Base-by-base conservation (phyloP, 1,284 basidiomycete species). In the Puccinia novopanici region DNA sequence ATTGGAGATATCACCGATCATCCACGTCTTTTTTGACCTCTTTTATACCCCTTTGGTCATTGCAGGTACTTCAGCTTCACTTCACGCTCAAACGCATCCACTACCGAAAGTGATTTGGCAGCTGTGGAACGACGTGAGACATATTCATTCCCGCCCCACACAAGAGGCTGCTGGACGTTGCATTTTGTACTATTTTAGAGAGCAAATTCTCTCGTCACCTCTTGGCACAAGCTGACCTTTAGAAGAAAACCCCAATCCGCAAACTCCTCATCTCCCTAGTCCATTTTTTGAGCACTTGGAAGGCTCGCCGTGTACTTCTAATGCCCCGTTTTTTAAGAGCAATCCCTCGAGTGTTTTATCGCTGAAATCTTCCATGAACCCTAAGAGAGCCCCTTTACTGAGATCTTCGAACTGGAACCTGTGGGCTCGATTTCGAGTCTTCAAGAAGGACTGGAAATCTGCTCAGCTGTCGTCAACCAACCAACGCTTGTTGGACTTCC, bases 1-100 rank as follows among this genome's bases (percentile, higher is more conserved):
- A 82, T 82, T 85, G 52, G 82, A 84, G 72, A 84, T 82, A 83
- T 52, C 65, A 73, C 82, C n/a, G 17, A 37, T 9, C 45, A 10
- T 9, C 34, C 40, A 48, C 24, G 40, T 34, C 52, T 34, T 30
- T 27, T 48, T 48, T 12, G 24, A n/a, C 34, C 19, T 27, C 0
- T 80, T 61, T 50, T 63, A 13, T 40, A 17, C 12, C 5, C 59
- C 45, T 24, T 42, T 71, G 50, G 13, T 73, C 22, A 9, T 71
- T 22, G 45, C 54, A 81, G 79, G 79, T 81, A n/a, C 72, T 81
- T 30, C 79, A 81, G 30, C 37, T 81, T 27, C 72, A 81, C 75
- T 81, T 81, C 40, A 81, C 79, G 37, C 61, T 81, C 37, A 81
- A 81, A 54, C 57, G 79, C 13, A 81, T 81, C 10, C 79, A 81